A percentile compares a stretch with the other conserved stretches of the same genome.
Conservation (phyloP, 768 basidiomycete genomes). For the Pleurotus ostreatus region DNA sequence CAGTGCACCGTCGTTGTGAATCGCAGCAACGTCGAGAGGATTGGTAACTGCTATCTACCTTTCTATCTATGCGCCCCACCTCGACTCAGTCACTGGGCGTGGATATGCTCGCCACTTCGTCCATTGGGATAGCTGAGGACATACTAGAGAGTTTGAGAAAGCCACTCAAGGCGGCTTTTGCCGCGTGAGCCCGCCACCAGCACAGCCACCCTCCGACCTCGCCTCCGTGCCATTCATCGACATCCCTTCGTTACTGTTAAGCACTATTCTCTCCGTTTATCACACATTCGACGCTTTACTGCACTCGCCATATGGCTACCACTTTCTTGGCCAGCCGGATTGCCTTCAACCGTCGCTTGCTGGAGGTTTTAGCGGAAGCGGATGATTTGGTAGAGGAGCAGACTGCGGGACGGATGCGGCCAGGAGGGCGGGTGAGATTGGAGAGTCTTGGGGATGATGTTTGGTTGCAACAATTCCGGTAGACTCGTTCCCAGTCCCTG, state of each 20-base stretch:
- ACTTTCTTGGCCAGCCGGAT: conserved; percentile 1
- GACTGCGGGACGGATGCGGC: background rate
- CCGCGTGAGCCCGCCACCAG: background rate
- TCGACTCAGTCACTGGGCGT: too few species aligned
- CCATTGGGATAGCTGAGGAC: too few species aligned
- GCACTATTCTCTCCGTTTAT: background rate
- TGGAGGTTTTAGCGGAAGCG: background rate
- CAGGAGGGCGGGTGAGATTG: background rate
- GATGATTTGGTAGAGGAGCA: background rate
- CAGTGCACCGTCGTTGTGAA: too few species aligned
- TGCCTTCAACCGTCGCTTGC: background rate
- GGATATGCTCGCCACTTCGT: too few species aligned
- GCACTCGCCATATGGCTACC: background rate
- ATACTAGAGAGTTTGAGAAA: background rate
- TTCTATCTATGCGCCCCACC: too few species aligned
- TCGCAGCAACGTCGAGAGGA: too few species aligned
- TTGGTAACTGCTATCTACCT: too few species aligned
- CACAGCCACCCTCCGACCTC: background rate
- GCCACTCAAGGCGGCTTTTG: background rate
- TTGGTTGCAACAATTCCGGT: conserved; percentile 5
- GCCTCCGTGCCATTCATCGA: background rate
- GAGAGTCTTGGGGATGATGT: background rate
- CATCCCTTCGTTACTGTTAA: background rate
- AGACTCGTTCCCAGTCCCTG: background rate
- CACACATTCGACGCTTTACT: background rate